Evolutionary conservation across 805 yeast species (phyloP), one percentile per base, ranked within the genome.

Genomic region (Ogataea minuta): DNA sequence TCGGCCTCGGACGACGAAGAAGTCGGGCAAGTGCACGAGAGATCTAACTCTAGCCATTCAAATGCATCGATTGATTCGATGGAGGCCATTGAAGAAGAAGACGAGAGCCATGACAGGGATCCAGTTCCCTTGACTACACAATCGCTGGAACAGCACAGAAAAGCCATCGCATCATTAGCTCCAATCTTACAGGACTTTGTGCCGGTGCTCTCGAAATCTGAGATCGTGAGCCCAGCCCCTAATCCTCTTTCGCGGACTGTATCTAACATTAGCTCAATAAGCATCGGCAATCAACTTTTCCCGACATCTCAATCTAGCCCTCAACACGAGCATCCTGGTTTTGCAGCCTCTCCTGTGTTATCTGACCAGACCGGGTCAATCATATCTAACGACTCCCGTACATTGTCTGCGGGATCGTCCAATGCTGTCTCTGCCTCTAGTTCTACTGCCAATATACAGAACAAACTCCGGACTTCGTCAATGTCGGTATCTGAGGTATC

Each of bases 111-210:
- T 17, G 58, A 57, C 10, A 41, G 34, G 4, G 52, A 44, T 15
- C 55, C 59, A 2, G 45, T 48, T 21, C 63, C 65, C 4, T 37
- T 63, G 9, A 60, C 66, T 8, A 43, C 56, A 15, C 63, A 60
- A 23, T 51, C 66, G 1, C 36, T 63, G 20, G 63, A 54, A 14
- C 59, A 57, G 27, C 68, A 63, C 23, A 70, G 70, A 51, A 77
- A 70, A 46, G 91, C 91, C 9, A 80, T 84, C 69, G 90, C 86
- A 9, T 74, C 87, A 0, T 77, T 84, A 30, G 91, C 91, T 1
- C 93, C 95, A 2, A 82, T 84, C 56, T 60, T 85, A 28, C 56
- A 63, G 38, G 89, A 81, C 1, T 85, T 82, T 59, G 73, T 77
- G 4, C 93, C 93, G 4, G 84, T 82, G 54, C 74, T 89, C 0